Conservation (phyloP, 2,329 filamentous ascomycete genomes). For the Dendryphion nanum region DNA sequence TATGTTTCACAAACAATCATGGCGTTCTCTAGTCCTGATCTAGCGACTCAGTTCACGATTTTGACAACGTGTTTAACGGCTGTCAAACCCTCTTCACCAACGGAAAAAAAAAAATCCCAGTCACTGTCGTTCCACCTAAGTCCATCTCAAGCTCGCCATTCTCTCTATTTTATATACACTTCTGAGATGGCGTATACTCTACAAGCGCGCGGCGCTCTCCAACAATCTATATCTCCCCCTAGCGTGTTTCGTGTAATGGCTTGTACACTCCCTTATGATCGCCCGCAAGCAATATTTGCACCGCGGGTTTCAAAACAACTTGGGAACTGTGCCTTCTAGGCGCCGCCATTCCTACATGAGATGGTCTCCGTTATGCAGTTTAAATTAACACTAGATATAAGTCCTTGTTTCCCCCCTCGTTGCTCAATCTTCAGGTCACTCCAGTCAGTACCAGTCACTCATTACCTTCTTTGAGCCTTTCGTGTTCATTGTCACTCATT, state of each 20-base stretch:
- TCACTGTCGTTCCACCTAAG: no score
- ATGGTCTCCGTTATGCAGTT: not conserved
- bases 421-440: not conserved
- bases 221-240: slow-evolving; percentile 14
- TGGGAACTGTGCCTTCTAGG: slow-evolving; percentile 10
- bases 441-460: slow-evolving; percentile 1
- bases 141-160: no score
- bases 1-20: no score
- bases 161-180: no score
- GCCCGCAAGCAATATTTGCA: slow-evolving; percentile 15
- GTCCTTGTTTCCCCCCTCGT: not conserved
- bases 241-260: slow-evolving; percentile 34
- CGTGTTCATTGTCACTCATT: not conserved
- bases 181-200: no score
- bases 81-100: no score
- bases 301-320: slow-evolving; percentile 19
- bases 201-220: no score
- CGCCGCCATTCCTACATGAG: not conserved
- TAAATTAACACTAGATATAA: slow-evolving; percentile 5
- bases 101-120: no score
- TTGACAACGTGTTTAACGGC: no score
- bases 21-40: no score
- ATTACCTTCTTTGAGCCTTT: slow-evolving; percentile 1
- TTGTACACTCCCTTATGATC: slow-evolving; percentile 24
- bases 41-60: no score